Percentiles rank a stretch among this genome's conserved stretches.
phyloP scores from a whole-genome alignment of 2,329 filamentous ascomycete species.

The Hansfordia pulvinata region DNA sequence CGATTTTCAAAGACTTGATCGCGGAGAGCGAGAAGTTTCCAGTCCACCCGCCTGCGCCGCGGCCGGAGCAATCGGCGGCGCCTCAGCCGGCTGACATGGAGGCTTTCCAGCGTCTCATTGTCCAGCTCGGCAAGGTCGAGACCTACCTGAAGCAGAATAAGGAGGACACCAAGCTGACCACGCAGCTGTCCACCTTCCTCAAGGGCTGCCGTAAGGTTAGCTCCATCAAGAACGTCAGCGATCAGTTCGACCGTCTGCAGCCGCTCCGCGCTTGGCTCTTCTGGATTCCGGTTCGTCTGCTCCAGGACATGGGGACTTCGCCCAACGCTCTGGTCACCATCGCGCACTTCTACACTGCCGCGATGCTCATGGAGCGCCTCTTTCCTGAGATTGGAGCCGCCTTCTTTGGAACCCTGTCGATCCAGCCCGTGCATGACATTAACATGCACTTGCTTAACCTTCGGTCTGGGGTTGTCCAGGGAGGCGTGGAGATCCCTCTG shows the following conservation, averaged over 20 bases:
- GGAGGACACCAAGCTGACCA: constrained; percentile 54
- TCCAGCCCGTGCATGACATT: constrained; percentile 77
- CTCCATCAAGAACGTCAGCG: constrained; percentile 56
- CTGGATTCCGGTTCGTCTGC: constrained; percentile 78
- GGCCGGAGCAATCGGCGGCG: constrained; percentile 45
- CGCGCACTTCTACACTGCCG: constrained; percentile 83
- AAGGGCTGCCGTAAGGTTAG: constrained; percentile 59
- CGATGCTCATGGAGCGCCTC: constrained; percentile 75
- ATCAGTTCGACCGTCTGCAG: constrained; percentile 84
- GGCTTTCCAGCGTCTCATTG: constrained; percentile 51
- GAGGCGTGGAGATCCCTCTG: constrained; percentile 46
- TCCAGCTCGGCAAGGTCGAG: constrained; percentile 56
- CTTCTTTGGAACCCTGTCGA: constrained; percentile 71
- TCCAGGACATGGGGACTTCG: constrained; percentile 65
- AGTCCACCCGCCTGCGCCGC: constrained; percentile 49
- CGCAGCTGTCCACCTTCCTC: constrained; percentile 59
- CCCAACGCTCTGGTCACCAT: constrained; percentile 70
- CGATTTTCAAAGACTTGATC: constrained; percentile 72
- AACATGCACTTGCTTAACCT: constrained; percentile 59
- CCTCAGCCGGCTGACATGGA: constrained; percentile 58
- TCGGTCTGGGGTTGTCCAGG: constrained; percentile 44
- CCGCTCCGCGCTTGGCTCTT: constrained; percentile 87
- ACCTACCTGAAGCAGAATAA: constrained; percentile 53
- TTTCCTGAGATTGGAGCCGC: constrained; percentile 85
- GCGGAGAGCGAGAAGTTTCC: constrained; percentile 64